phyloP scores from a whole-genome alignment of 257 asterid species.

The Parsonsia alboflavescens region DNA sequence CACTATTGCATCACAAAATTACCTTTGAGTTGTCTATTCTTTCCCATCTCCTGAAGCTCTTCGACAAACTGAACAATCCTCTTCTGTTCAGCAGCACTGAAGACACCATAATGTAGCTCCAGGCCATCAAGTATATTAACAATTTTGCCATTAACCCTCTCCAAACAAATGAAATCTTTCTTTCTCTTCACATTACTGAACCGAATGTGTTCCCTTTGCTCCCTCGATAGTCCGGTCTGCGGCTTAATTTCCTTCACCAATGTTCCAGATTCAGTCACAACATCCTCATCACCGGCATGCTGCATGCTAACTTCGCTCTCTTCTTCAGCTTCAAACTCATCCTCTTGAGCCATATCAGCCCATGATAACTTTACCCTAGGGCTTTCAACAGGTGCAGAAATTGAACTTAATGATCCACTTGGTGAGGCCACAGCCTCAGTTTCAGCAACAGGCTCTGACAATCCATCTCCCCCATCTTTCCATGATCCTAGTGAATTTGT shows the following conservation, averaged over 20 bases:
- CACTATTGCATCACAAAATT: conserved; percentile 3
- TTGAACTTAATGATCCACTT: conserved; percentile 27
- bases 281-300: conserved; percentile 19
- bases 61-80: conserved; percentile 36
- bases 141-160: conserved; percentile 36
- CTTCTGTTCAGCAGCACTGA: conserved; percentile 45
- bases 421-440: conserved; percentile 26
- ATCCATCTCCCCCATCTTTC: conserved; percentile 53
- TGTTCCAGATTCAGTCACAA: conserved; percentile 22
- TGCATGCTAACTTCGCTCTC: conserved; percentile 21
- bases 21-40: conserved; percentile 39
- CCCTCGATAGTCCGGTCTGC: conserved; percentile 36
- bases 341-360: conserved; percentile 97
- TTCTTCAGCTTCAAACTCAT: conserved; percentile 53
- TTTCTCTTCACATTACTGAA: conserved; percentile 33
- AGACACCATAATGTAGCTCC: conserved; percentile 40
- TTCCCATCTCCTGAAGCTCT: conserved; percentile 36
- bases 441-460: conserved; percentile 31
- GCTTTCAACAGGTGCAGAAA: conserved; percentile 26
- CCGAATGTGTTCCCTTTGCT: conserved; percentile 37
- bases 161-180: conserved; percentile 36
- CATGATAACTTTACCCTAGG: conserved; percentile 60
- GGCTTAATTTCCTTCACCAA: conserved; percentile 36
- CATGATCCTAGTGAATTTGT: conserved; percentile 64
- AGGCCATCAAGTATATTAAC: conserved; percentile 38